A percentile compares a stretch with the other conserved stretches of the same genome.
These are phyloP conservation scores for Aspergillus affinis DNA, from an alignment of 495 filamentous ascomycete genomes.

Conservation along the genomic window DNA sequence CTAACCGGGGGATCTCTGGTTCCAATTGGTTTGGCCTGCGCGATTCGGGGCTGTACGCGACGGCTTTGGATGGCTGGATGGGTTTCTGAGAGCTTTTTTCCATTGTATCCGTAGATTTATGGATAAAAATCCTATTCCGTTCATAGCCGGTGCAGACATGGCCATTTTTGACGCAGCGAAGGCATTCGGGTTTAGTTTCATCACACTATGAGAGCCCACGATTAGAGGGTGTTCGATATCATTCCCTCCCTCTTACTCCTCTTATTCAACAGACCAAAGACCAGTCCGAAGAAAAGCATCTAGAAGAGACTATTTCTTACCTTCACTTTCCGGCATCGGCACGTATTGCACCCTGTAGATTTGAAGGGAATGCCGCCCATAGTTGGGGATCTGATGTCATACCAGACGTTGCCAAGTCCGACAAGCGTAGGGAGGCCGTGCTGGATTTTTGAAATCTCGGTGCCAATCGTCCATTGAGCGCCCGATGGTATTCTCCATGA, in stretches of 20 bases:
- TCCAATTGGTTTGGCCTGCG: constrained; percentile 7
- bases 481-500: not conserved
- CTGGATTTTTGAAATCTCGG: not conserved
- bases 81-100: constrained; percentile 5
- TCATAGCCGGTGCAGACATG: constrained; percentile 28
- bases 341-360: constrained; percentile 29
- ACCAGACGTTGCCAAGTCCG: not conserved
- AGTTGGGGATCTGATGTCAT: constrained; percentile 6
- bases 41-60: not conserved
- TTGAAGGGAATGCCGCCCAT: constrained; percentile 29
- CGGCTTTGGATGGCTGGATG: constrained; percentile 8
- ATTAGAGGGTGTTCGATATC: constrained; percentile 4
- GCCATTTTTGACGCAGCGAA: constrained; percentile 30
- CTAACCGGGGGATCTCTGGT: constrained; percentile 17
- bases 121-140: constrained; percentile 21
- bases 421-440: not conserved
- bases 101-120: constrained; percentile 9
- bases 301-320: constrained; percentile 1
- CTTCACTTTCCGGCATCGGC: constrained; percentile 26
- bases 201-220: constrained; percentile 25
- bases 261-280: not conserved
- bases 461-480: not conserved
- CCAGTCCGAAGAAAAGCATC: too few relatives aligned
- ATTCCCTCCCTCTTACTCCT: not conserved
- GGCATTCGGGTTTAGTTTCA: constrained; percentile 26